phyloP scores from a whole-genome alignment of 2,329 filamentous ascomycete species.

The Aspergillus caelatus region DNA sequence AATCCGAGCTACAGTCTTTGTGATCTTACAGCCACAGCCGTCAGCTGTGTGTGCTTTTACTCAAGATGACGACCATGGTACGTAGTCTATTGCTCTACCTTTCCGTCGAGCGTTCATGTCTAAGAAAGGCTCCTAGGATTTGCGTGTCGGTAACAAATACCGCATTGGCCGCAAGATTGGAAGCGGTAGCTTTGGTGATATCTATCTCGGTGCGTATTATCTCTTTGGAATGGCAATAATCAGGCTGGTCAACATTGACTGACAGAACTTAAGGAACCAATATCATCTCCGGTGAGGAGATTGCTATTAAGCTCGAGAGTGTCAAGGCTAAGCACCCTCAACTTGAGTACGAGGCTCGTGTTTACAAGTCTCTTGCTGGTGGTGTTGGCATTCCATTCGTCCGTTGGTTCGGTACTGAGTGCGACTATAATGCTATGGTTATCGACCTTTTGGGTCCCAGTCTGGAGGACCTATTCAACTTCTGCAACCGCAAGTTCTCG shows the following conservation, averaged over 20 bases:
- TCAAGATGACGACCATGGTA: slow-evolving; percentile 45
- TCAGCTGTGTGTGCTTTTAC: slow-evolving; percentile 30
- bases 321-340: slow-evolving; percentile 99
- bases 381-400: slow-evolving; percentile 98
- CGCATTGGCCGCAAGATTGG: slow-evolving; percentile 99
- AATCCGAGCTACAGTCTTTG: slow-evolving; percentile 13
- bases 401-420: slow-evolving; percentile 99
- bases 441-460: slow-evolving; percentile 93
- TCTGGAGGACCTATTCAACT: slow-evolving; percentile 99
- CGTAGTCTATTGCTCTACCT: slow-evolving; percentile 17
- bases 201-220: slow-evolving; percentile 73
- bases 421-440: slow-evolving; percentile 99
- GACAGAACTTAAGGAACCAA: slow-evolving; percentile 73
- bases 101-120: slow-evolving; percentile 1
- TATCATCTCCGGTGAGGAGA: slow-evolving; percentile 99
- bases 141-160: slow-evolving; percentile 99
- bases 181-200: slow-evolving; percentile 95
- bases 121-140: slow-evolving; percentile 68
- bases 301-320: slow-evolving; percentile 98
- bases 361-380: slow-evolving; percentile 83
- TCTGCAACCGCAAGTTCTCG: slow-evolving; percentile 99
- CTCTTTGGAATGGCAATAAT: not conserved
- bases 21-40: slow-evolving; percentile 25
- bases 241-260: slow-evolving; percentile 10
- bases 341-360: slow-evolving; percentile 96